Base-by-base conservation (phyloP, 83 land plant species). In the Diphasiastrum complanatum region DNA sequence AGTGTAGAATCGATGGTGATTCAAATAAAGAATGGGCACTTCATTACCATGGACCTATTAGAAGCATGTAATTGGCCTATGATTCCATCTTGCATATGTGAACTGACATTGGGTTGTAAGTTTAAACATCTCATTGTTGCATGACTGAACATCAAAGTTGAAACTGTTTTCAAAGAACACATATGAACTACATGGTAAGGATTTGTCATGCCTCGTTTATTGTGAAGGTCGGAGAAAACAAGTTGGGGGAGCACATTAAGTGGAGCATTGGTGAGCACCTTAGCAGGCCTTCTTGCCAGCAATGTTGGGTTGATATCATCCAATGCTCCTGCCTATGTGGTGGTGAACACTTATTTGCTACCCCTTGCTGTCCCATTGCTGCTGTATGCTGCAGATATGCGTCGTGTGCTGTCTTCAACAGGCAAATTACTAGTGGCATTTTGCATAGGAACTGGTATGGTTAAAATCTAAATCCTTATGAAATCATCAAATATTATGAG, bases 331-430 rank as follows among this genome's bases (percentile, higher is more conserved):
- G 58, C 29, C 5, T 54, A 54, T 28, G 33, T 5, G 33, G n/a
- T 28, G 11, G 58, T 54, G 36, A 54, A 54, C 33, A 28, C 34
- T 6, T 54, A 23, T 33, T n/a, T 54, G 58, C 33, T 54, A 6
- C 58, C 58, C 5, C 33, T 54, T 6, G 58, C 58, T 6, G 33
- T 54, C 16, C 58, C 58, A 23, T n/a, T 54, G 58, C 58, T 54
- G 33, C 58, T 54, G 10, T 54, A 18, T 25, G n/a, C 58, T 11
- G 58, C 58, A 28, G 58, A 54, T 25, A 22, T 54, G 33, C 24
- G 29, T 14, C 58, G 33, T 25, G 33, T 54, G 14, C 58, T 54
- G 25, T 25, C 58, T 26, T 54, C 58, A 22, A 54, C 58, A 5
- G 58, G 58, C 6, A 22, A 28, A 10, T 33, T 54, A 28, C 58